phyloP scores from a whole-genome alignment of 345 rosid genomes.

The Aquilaria malaccensis region DNA sequence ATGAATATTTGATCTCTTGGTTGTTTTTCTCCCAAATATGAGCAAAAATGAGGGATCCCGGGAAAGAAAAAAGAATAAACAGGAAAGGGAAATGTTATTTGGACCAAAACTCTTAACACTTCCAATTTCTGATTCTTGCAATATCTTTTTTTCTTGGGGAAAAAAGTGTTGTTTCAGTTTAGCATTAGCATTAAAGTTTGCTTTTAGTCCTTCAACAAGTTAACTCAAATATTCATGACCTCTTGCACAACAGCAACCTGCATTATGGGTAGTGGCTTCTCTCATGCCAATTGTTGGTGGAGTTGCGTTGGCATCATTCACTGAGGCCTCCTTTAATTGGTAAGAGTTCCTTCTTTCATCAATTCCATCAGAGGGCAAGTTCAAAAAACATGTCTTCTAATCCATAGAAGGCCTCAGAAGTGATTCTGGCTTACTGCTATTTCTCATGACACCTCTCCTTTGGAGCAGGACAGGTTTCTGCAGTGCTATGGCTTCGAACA shows the following conservation, averaged over 20 bases:
- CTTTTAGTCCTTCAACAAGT: background rate
- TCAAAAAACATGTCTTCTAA: background rate
- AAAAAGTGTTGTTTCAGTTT: too few relatives aligned
- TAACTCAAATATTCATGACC: background rate
- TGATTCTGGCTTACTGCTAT: background rate
- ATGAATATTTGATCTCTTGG: too few relatives aligned
- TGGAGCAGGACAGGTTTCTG: slow-evolving; percentile 75
- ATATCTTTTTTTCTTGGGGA: too few relatives aligned
- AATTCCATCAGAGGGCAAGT: background rate
- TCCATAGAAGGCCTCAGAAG: background rate
- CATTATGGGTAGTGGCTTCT: slow-evolving; percentile 48
- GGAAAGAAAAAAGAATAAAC: background rate
- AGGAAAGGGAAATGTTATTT: too few relatives aligned
- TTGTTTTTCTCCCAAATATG: too few relatives aligned
- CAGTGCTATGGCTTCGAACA: slow-evolving; percentile 91
- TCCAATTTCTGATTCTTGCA: too few relatives aligned
- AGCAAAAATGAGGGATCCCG: too few relatives aligned
- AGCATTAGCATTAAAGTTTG: background rate
- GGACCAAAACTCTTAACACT: too few relatives aligned
- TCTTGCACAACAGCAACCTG: slow-evolving; percentile 47
- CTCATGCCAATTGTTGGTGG: slow-evolving; percentile 74
- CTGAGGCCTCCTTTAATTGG: slow-evolving; percentile 83
- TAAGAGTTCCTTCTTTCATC: slow-evolving; percentile 18
- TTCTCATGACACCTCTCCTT: slow-evolving; percentile 8
- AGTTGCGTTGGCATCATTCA: slow-evolving; percentile 80